Evolutionary conservation across 345 rosid genomes (phyloP), one percentile per base, ranked within the genome.

Genomic region (Murraya paniculata): DNA sequence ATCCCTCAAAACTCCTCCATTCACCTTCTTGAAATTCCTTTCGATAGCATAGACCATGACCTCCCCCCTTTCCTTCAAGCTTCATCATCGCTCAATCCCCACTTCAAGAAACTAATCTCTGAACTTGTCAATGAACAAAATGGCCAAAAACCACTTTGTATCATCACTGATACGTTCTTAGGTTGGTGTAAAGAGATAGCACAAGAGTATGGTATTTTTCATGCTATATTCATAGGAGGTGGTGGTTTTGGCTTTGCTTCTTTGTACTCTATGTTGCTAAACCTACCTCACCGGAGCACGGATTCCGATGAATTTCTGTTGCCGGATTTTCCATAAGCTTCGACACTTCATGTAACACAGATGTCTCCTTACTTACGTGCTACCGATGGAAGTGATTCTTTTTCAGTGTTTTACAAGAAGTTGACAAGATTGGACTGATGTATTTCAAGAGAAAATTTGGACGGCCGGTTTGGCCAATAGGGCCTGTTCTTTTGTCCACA

Each of bases 61-160:
- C 91, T 88, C 77, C 93, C 93, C 39, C 84, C 85, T 71, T 85
- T 90, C 71, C 69, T 88, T 41, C 68, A 87, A 10, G 87, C 93
- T 18, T 73, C 90, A 14, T 18, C 75, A 19, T 58, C 88, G 4
- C 83, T 88, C 69, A 76, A 76, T 8, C 78, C 85, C 9, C 65
- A 82, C 7, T 88, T 88, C 67, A 73, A 48, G 41, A 57, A 64
- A 9, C 74, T 90, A 64, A 22, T 87, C 22, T 1, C 2, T 1
- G 79, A 68, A 53, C 80, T 82, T 71, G 67, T 78, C 2, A 33
- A 60, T 10, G 76, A 28, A 21, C 48, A 72, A n/a, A 64, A 70
- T 27, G 81, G 74, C 6, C 9, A 70, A 19, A 80, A 73, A n/a
- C 87, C 88, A 10, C 74, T 90, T 4, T 75, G 92, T 56, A 61